Conservation (phyloP, 2,329 filamentous ascomycete species). For the Aspergillus ochraceus region DNA sequence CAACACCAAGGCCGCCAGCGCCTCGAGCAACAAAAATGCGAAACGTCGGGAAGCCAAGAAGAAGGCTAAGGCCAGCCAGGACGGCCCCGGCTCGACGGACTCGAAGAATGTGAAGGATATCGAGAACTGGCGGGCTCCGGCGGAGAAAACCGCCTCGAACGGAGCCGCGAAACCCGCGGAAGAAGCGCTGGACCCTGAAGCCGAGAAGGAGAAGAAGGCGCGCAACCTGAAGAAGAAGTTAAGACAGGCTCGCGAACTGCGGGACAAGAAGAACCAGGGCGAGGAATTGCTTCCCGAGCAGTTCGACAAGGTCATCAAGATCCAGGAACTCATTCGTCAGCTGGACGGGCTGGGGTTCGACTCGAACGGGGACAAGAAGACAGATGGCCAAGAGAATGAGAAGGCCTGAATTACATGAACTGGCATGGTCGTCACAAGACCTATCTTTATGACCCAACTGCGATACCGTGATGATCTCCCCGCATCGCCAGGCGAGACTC, state of each 20-base stretch:
- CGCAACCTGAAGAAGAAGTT: slow-evolving; percentile 92
- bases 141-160: slow-evolving; percentile 12
- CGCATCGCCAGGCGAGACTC: background rate
- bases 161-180: slow-evolving; percentile 19
- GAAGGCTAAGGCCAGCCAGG: slow-evolving; percentile 60
- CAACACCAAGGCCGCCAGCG: slow-evolving; percentile 46
- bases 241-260: slow-evolving; percentile 85
- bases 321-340: slow-evolving; percentile 88
- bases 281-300: slow-evolving; percentile 86
- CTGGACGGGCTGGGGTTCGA: slow-evolving; percentile 83
- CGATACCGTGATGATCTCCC: background rate
- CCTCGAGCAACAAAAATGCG: slow-evolving; percentile 77
- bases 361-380: slow-evolving; percentile 67
- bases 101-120: slow-evolving; percentile 29
- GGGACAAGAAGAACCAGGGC: slow-evolving; percentile 86
- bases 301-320: slow-evolving; percentile 95
- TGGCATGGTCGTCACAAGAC: background rate
- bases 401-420: slow-evolving; percentile 17
- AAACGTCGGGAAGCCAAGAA: slow-evolving; percentile 71
- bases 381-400: slow-evolving; percentile 10
- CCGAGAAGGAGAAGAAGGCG: slow-evolving; percentile 87
- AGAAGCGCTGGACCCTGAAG: slow-evolving; percentile 62
- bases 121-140: slow-evolving; percentile 34
- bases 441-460: background rate
- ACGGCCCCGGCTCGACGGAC: slow-evolving; percentile 40